Evolutionary conservation across 202 grass and related monocot genomes (phyloP).

Genomic region (Alloteropsis angusta): DNA sequence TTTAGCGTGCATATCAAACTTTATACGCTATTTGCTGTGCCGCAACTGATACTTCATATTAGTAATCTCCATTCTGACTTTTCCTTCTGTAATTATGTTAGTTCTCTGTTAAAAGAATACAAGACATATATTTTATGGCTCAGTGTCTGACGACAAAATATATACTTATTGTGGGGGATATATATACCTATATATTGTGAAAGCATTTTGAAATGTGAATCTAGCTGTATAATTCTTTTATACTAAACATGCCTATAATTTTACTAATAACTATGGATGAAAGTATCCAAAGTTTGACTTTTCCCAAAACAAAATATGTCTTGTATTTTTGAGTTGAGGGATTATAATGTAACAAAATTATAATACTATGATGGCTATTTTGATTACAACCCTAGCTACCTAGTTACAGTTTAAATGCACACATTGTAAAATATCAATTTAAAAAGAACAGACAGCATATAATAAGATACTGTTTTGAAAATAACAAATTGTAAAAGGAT

Average conservation of each 20-base stretch:
- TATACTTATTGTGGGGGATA: not conserved
- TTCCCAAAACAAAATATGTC: not conserved
- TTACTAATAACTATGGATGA: not conserved
- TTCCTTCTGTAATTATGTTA: not conserved
- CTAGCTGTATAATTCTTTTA: not conserved
- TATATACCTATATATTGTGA: not conserved
- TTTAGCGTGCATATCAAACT: not conserved
- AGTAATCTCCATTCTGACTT: not conserved
- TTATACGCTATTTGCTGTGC: not conserved
- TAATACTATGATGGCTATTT: not conserved
- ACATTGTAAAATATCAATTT: not conserved
- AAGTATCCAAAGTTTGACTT: not conserved
- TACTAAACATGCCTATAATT: not conserved
- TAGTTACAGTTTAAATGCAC: not conserved
- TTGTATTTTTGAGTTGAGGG: not conserved
- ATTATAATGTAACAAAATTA: not conserved
- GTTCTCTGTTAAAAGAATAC: not conserved
- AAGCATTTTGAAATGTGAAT: not conserved
- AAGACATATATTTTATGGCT: not conserved
- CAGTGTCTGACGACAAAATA: not conserved
- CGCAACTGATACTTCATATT: conserved; percentile 3
- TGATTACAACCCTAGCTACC: not conserved
- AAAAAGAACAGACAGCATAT: not conserved
- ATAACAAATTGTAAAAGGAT: no score
- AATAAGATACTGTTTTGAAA: not conserved